Percentiles rank a stretch among this genome's conserved stretches.
These are phyloP conservation scores for Colletotrichum sp. DNA, from an alignment of 2,329 filamentous ascomycete genomes.

Conservation along the genomic window DNA sequence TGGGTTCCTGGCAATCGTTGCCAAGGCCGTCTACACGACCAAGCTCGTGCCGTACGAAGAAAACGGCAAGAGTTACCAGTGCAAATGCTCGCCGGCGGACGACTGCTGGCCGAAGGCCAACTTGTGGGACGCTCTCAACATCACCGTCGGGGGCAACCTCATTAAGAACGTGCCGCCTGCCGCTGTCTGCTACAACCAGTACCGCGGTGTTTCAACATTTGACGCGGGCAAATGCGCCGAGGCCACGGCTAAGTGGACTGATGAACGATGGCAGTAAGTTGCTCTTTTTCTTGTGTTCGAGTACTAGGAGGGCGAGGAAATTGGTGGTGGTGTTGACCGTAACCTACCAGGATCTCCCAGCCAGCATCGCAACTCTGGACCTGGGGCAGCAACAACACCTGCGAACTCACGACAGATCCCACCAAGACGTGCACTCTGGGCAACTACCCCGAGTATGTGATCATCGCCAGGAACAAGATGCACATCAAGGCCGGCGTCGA, in stretches of 20 bases:
- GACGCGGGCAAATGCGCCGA: slow-evolving; percentile 37
- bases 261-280: slow-evolving; percentile 43
- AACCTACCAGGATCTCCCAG: slow-evolving; percentile 27
- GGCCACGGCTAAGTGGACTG: slow-evolving; percentile 32
- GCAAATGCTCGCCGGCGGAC: slow-evolving; percentile 54
- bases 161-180: slow-evolving; percentile 53
- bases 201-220: slow-evolving; percentile 33
- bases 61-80: slow-evolving; percentile 25
- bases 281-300: background rate
- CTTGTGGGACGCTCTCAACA: slow-evolving; percentile 51
- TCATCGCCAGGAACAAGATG: slow-evolving; percentile 24
- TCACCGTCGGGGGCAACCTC: slow-evolving; percentile 50
- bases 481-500: slow-evolving; percentile 35
- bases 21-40: background rate
- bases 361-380: slow-evolving; percentile 39
- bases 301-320: background rate
- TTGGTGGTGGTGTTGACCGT: background rate
- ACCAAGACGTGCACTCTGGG: slow-evolving; percentile 40
- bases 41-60: slow-evolving; percentile 1
- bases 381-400: slow-evolving; percentile 48
- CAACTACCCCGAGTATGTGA: slow-evolving; percentile 40
- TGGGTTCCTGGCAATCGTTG: background rate
- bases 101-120: slow-evolving; percentile 50
- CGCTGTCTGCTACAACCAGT: slow-evolving; percentile 44
- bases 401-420: slow-evolving; percentile 37